These are phyloP conservation scores for Aspergillus nomiae DNA, from an alignment of 2,329 filamentous ascomycete genomes.

Conservation along the genomic window DNA sequence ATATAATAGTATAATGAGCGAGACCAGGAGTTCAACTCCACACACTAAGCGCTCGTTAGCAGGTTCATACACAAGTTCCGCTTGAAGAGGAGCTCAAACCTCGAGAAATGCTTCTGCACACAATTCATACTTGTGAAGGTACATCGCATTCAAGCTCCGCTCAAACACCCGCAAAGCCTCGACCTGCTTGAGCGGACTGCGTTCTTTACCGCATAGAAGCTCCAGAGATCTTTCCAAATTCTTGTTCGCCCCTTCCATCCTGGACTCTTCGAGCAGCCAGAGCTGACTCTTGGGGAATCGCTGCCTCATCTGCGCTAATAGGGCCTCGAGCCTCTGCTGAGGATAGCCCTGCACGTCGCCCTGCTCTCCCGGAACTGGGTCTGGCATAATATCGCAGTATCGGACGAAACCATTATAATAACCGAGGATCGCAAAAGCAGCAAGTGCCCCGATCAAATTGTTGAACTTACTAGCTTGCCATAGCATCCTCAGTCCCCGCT, in stretches of 20 bases:
- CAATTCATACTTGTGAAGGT: slow-evolving; percentile 72
- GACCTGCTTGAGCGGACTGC: slow-evolving; percentile 82
- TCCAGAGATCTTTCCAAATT: slow-evolving; percentile 68
- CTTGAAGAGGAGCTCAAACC: slow-evolving; percentile 35
- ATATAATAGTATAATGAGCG: slow-evolving; percentile 89
- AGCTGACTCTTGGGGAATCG: slow-evolving; percentile 80
- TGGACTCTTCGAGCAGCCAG: slow-evolving; percentile 86
- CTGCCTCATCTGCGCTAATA: slow-evolving; percentile 72
- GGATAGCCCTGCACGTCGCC: slow-evolving; percentile 72
- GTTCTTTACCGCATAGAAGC: slow-evolving; percentile 60
- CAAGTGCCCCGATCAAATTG: slow-evolving; percentile 91
- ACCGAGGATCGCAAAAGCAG: slow-evolving; percentile 75
- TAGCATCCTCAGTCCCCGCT: slow-evolving; percentile 78
- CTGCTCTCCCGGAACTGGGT: slow-evolving; percentile 43
- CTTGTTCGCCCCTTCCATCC: slow-evolving; percentile 69
- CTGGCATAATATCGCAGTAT: slow-evolving; percentile 82
- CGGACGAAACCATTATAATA: slow-evolving; percentile 89
- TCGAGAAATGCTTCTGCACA: slow-evolving; percentile 74
- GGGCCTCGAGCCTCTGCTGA: slow-evolving; percentile 61
- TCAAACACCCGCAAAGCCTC: slow-evolving; percentile 85
- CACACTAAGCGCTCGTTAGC: slow-evolving; percentile 50
- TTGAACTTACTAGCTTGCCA: slow-evolving; percentile 86
- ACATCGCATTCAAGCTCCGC: slow-evolving; percentile 75
- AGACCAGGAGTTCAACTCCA: slow-evolving; percentile 87
- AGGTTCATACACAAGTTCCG: background rate